Base-by-base conservation (phyloP, 225 moss, liverwort and hornwort species). In the Physcomitrium patens region DNA sequence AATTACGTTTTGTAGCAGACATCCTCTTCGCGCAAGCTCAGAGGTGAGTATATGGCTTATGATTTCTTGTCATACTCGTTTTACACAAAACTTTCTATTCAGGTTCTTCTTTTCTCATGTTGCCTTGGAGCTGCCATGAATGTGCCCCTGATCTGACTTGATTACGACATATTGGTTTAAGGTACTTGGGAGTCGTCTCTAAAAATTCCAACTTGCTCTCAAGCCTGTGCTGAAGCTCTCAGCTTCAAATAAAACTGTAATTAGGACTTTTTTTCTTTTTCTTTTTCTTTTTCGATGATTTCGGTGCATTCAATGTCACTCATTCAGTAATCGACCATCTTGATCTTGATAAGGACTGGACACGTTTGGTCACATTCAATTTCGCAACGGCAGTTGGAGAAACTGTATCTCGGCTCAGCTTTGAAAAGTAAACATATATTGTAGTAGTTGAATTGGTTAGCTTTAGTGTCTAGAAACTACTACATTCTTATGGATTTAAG, bases 41-140 rank as follows among this genome's bases (percentile, higher is more conserved):
- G 76, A 68, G 73, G 78, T 79, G 79, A 81, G 81, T 60, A 47
- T 66, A 55, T 74, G 48, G 73, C 65, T 75, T 60, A 11, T 31
- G 61, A 55, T 20, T 60, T 65, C 52, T 76, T 22, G 51, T 63
- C 51, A 57, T 67, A 22, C 37, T 43, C 71, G 58, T 51, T 47
- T 62, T 50, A 70, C 61, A 63, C 72, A 57, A 3, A 22, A 37
- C 43, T 52, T 37, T 18, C 47, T 58, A 43, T 19, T 49, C 51
- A n/a, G 16, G 52, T 61, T 14, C 44, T 75, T 71, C 57, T 76
- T 76, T 63, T 44, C 62, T 57, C 17, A 11, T 57, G 27, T 55
- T 24, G 57, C 17, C 26, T 70, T 14, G 12, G 28, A 28, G 23
- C 14, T 16, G 9, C 23, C 9, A 52, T 19, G 53, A 44, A 53